Conservation (phyloP, 768 basidiomycete genomes). For the Gloeophyllum trabeum region DNA sequence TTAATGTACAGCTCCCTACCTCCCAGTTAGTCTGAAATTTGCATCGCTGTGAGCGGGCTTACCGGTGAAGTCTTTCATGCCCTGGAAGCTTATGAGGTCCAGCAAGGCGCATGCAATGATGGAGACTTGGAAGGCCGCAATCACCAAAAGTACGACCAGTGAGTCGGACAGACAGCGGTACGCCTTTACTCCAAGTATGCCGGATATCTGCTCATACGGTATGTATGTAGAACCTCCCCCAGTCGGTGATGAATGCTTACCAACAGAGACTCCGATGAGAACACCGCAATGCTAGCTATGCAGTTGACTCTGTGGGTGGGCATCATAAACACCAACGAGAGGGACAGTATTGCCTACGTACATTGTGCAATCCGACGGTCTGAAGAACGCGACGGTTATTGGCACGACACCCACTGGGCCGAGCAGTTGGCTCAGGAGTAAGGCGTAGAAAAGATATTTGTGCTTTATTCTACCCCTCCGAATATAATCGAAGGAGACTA, state of each 20-base stretch:
- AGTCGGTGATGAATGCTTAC: neutral
- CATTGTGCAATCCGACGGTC: conserved; percentile 31
- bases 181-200: conserved; percentile 54
- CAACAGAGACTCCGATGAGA: neutral
- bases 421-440: conserved; percentile 44
- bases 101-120: conserved; percentile 29
- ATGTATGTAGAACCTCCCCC: neutral
- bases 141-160: conserved; percentile 33
- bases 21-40: too few species aligned
- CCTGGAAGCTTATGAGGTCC: conserved; percentile 26
- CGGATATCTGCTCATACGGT: conserved; percentile 33
- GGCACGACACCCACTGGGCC: conserved; percentile 32
- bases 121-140: conserved; percentile 30
- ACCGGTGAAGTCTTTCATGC: conserved; percentile 39
- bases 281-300: neutral
- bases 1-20: too few species aligned
- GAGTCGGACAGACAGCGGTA: conserved; percentile 54
- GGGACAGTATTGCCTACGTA: too few species aligned
- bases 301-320: conserved; percentile 6
- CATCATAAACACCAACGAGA: conserved; percentile 17
- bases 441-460: conserved; percentile 44
- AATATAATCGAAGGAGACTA: conserved; percentile 38
- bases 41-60: too few species aligned
- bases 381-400: conserved; percentile 36
- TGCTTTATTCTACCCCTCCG: conserved; percentile 43